These are phyloP conservation scores for Diplodia scrobiculata DNA, from an alignment of 2,329 filamentous ascomycete species.

Conservation along the genomic window DNA sequence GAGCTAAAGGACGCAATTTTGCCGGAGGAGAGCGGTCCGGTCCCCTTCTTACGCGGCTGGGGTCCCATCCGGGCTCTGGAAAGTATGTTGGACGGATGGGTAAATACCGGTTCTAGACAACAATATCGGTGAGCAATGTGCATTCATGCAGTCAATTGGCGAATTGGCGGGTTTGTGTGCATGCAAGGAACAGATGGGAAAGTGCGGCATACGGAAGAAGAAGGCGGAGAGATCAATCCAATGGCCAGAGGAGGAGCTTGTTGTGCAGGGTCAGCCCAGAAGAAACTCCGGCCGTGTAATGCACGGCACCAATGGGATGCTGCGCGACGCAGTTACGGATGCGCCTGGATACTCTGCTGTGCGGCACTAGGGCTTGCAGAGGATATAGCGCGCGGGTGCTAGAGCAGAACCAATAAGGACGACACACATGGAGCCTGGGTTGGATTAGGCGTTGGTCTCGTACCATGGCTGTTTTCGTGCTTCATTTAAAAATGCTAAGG, in stretches of 20 bases:
- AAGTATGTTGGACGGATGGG: background rate
- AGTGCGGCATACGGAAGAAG: background rate
- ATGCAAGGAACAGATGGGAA: constrained; percentile 1
- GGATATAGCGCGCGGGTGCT: background rate
- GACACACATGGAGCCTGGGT: background rate
- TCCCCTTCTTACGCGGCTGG: background rate
- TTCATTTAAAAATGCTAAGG: background rate
- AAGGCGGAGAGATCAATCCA: background rate
- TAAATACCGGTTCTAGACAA: background rate
- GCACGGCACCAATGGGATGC: constrained; percentile 4
- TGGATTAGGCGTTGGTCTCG: background rate
- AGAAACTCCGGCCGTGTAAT: background rate
- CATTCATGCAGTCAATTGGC: background rate
- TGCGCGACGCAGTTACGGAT: background rate
- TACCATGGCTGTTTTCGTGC: background rate
- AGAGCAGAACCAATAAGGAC: background rate
- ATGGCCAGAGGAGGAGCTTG: background rate
- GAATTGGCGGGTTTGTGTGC: background rate
- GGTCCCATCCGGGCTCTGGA: too few relatives aligned
- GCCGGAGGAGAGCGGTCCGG: background rate
- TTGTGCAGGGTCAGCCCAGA: constrained; percentile 3
- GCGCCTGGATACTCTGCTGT: constrained; percentile 3
- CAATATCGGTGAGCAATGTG: background rate
- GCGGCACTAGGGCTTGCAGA: constrained; percentile 11
- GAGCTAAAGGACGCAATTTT: background rate